Evolutionary conservation across 2,329 filamentous ascomycete genomes (phyloP), one percentile per base, ranked within the genome.

Genomic region (Trichoderma semiorbis): DNA sequence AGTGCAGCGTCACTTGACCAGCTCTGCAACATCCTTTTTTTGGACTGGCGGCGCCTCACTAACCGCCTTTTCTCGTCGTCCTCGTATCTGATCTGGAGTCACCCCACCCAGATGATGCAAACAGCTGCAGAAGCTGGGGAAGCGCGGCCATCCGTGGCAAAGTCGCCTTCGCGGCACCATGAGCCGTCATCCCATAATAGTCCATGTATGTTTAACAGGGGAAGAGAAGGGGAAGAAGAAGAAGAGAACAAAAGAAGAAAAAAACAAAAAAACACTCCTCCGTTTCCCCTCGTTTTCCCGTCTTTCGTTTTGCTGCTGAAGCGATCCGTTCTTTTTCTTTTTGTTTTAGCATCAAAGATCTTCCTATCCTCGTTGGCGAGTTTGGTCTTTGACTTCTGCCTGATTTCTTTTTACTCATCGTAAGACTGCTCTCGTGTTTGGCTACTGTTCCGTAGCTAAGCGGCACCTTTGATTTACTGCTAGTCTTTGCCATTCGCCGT

Each of bases 51-150:
- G 63, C 69, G 30, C n/a, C 55, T 62, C 69, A 61, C 62, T 57
- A 63, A 61, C 57, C 66, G 66, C 66, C 66, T n/a, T 36, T 69
- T 67, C 34, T 53, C 53, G 43, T 53, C 66, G 39, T 50, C 66
- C 66, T 69, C 66, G 66, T 69, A 62, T 69, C 66, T 69, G 57
- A 71, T 71, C 69, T 64, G 26, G 69, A 71, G 60, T 36, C 61
- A 67, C 69, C 69, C 69, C 69, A 70, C 68, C 66, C 7, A 60
- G 11, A 72, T 69, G 65, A 72, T 72, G 66, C 66, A 72, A 60
- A 65, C 66, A 60, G 60, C 70, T 69, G 43, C 70, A 57, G 65
- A 69, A 47, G 70, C 71, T 65, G 65, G 65, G 58, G 71, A 55
- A 72, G 65, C 62, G 30, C 63, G 36, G 55, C 63, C 55, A 47